These are phyloP conservation scores for Trypanosoma mega DNA, from an alignment of 208 protist species.

Conservation along the genomic window DNA sequence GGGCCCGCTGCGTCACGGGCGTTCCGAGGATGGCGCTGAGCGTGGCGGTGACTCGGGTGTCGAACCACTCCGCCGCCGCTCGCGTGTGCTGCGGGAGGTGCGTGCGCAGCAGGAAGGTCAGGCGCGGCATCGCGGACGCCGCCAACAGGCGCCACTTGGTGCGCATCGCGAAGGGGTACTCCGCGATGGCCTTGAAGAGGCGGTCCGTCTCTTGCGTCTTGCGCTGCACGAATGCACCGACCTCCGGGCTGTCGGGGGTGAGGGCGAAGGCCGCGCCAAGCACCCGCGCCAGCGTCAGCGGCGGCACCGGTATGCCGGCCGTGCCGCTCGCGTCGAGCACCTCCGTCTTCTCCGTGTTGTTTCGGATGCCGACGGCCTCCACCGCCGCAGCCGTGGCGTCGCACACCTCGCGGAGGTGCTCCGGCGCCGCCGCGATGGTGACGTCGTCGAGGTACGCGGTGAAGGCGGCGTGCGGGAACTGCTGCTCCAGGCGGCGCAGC, in stretches of 20 bases:
- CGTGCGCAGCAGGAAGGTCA: conserved; percentile 29
- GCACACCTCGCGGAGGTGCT: conserved; percentile 4
- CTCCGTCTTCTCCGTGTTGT: conserved; percentile 29
- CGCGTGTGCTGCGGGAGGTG: conserved; percentile 19
- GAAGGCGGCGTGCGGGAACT: conserved; percentile 11
- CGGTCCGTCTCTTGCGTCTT: conserved; percentile 8
- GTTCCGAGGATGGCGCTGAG: conserved; percentile 16
- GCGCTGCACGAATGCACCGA: conserved; percentile 5
- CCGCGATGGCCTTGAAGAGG: conserved; percentile 17
- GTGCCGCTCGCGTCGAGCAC: not conserved
- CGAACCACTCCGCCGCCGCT: conserved; percentile 24
- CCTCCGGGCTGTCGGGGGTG: no score
- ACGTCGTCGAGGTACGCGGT: conserved; percentile 41
- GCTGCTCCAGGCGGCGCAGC: conserved; percentile 5
- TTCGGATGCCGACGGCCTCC: conserved; percentile 20
- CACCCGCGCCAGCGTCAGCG: conserved; percentile 13
- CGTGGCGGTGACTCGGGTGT: conserved; percentile 11
- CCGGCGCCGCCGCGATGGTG: conserved; percentile 18
- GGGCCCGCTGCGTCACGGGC: conserved; percentile 1
- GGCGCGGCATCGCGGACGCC: conserved; percentile 18
- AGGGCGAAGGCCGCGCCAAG: conserved; percentile 29
- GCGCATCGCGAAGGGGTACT: not conserved
- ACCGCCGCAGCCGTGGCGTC: conserved; percentile 17
- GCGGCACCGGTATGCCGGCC: not conserved
- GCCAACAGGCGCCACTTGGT: conserved; percentile 24